Evolutionary conservation across 2,329 filamentous ascomycete species (phyloP), one percentile per base, ranked within the genome.

Genomic region (Fusarium falciforme): DNA sequence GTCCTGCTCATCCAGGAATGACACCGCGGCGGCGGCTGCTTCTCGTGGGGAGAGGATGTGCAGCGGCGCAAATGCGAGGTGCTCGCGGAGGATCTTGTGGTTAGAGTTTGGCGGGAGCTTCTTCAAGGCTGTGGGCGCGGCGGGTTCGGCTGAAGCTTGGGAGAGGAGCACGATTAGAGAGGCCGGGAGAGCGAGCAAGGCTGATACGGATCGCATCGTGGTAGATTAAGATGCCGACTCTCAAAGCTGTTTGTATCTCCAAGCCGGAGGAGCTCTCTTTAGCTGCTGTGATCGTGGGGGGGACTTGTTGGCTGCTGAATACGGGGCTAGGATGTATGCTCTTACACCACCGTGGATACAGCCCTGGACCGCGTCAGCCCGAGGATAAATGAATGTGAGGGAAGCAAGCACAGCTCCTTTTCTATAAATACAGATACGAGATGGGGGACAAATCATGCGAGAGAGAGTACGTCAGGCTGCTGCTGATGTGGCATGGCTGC

Each of bases 11-110:
- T 79, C 75, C 40, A 80, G 70, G 27, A 78, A 75, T n/a, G 77
- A 76, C 42, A 80, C 77, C 9, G 79, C 79, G 11, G 82, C 79
- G 14, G 79, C 68, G 52, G 79, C 78, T 47, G 80, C 78, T 64
- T 82, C 78, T 47, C 67, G 77, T 3, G 80, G 77, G 2, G 75
- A 69, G 29, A 80, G 68, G 17, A 76, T 66, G 3, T 77, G 77
- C 1, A 80, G 66, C 3, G 80, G 69, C 36, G 81, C 75, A 75
- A 89, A 90, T 72, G 85, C 86, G 74, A 87, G 91, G 80, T 94
- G 92, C 52, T 93, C 88, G 65, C 91, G 84, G 74, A 91, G 89
- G 79, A 96, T 92, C 86, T 94, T 96, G 79, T 94, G 92, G 68
- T 89, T 89, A 59, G 90, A 88, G 78, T 94, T 91, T 6, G 86